Base-by-base conservation (phyloP, 768 basidiomycete species). In the Rhizopogon sp. region DNA sequence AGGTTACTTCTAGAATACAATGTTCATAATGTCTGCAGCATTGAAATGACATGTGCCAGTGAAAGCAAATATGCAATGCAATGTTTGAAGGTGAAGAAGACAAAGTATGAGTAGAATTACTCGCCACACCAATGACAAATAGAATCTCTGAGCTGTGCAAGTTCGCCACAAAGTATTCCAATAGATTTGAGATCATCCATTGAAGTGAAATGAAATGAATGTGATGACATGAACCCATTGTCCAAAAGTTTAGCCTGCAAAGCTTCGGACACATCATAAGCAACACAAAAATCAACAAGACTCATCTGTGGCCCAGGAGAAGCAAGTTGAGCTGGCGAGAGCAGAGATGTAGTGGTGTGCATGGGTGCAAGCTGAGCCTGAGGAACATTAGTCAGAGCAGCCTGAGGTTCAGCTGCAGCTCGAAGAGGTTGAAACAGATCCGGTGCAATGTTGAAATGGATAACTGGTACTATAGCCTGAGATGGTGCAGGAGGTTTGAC, bases 1-100 rank as follows among this genome's bases (percentile, higher is more conserved):
- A 6, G 58, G 58, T 7, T 61, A 54, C 11, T 49, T 54, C 31
- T 54, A 54, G 39, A 6, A 10, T 39, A 51, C 37, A 37, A 10
- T 42, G 9, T 17, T 33, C 9, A 2, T 2, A 33, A 33, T 33
- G 20, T 20, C 20, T 20, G 20, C 20, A 20, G 20, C 20, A 20
- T 20, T 20, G 20, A 20, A 20, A 20, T 20, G 20, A 20, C 20
- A 20, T 20, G 20, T 20, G 20, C 20, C 20, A 20, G 20, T 20
- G 20, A 20, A 20, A 20, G 20, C 20, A 20, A 20, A 20, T 20
- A 20, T 20, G 20, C 20, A 20, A 20, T 20, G 20, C 20, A 20
- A 20, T 1, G 20, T 20, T 20, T 2, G 2, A 20, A 20, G 20
- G 20, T 20, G 20, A 20, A 20, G 20, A 20, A 20, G 20, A 20